Evolutionary conservation across 2,329 filamentous ascomycete species (phyloP), one percentile per base, ranked within the genome.

Genomic region (Cladophialophora carrionii): DNA sequence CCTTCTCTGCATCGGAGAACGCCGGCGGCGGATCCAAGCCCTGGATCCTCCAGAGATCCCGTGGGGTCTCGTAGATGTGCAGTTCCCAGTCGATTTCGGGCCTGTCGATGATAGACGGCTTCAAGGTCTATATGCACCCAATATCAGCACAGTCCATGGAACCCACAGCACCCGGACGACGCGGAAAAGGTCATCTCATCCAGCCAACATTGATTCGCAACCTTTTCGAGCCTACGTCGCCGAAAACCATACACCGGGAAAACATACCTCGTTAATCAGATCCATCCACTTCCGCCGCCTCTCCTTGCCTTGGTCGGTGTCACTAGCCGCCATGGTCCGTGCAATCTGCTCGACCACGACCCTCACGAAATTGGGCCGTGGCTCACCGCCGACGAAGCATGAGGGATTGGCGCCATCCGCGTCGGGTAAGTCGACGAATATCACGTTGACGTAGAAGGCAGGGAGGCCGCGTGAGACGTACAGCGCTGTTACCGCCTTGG

Each of bases 381-480:
- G 46, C 51, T 68, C 62, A 5, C 69, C 69, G 20, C 68, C 69
- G 14, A 70, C 60, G 24, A 55, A 70, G 20, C 48, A 51, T 22
- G 20, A 24, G 48, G 48, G 48, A 29, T 29, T 51, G 7, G 48
- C 2, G 26, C 61, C 24, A 17, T 37, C 37, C 12, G 52, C 62
- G 32, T 64, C 65, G 31, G 43, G 46, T 20, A 71, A 46, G 20
- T 64, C 49, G 10, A 72, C 52, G 69, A 75, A 76, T 8, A 75
- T 67, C 14, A 67, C 64, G 12, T 73, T 69, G 53, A 74, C 73
- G 61, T 76, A 75, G 67, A 76, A 76, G 12, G 71, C 69, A 0
- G 73, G 73, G 1, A 75, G 68, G 10, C 73, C 72, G 22, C 63
- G 3, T 0, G 60, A 37, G 20, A 66, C 66, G 54, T 75, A 75